A percentile compares a stretch with the other conserved stretches of the same genome.
Conservation (phyloP, 306 rosid species). For the Pyrus bretschneideri region DNA sequence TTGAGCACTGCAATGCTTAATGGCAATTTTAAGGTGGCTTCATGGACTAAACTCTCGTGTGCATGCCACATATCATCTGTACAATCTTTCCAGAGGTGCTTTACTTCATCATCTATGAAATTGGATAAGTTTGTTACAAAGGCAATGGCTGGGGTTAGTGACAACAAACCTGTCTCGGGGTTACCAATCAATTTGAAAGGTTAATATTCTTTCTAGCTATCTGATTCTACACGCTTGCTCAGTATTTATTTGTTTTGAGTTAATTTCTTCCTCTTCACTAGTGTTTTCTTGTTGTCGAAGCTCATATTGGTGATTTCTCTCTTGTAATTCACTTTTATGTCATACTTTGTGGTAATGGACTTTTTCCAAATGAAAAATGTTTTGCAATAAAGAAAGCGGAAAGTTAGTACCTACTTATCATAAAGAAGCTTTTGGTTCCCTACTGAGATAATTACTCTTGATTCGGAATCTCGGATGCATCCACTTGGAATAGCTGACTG, state of each 20-base stretch:
- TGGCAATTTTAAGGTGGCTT: constrained; percentile 30
- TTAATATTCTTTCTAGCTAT: constrained; percentile 3
- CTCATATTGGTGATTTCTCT: not conserved
- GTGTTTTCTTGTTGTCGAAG: not conserved
- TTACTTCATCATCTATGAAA: constrained; percentile 30
- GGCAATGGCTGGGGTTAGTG: constrained; percentile 53
- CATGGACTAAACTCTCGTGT: constrained; percentile 58
- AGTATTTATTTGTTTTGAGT: not conserved
- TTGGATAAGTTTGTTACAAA: constrained; percentile 39
- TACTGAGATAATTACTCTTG: not conserved
- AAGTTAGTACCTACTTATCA: not conserved
- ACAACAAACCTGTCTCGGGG: constrained; percentile 49
- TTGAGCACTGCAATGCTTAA: constrained; percentile 26
- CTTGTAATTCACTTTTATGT: not conserved
- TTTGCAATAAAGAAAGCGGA: not conserved
- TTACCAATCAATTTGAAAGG: constrained; percentile 86
- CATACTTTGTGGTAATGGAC: not conserved
- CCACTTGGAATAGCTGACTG: not conserved
- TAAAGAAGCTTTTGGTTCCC: not conserved
- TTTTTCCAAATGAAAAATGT: not conserved
- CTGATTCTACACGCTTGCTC: not conserved
- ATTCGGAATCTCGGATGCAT: not conserved
- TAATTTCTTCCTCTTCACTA: not conserved
- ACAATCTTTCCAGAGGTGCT: constrained; percentile 29
- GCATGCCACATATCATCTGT: constrained; percentile 44